phyloP scores from a whole-genome alignment of 2,329 filamentous ascomycete species.

The Basipetospora chlamydospora region DNA sequence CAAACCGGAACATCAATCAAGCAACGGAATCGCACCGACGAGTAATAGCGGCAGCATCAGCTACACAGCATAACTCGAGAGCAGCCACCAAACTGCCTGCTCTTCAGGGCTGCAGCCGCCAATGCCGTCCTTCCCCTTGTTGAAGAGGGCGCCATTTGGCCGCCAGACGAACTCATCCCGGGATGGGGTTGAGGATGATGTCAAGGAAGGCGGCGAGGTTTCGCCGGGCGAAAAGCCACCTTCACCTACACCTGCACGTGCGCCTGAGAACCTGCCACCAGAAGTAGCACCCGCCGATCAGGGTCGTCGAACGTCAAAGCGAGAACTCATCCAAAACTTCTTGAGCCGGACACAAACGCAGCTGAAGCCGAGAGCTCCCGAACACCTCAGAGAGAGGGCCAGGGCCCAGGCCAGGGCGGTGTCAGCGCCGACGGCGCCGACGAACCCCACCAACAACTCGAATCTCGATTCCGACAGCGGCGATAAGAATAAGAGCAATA shows the following conservation, averaged over 20 bases:
- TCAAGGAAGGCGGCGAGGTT: neutral
- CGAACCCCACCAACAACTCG: neutral
- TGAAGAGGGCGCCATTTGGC: neutral
- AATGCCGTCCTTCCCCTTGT: slow-evolving; percentile 1
- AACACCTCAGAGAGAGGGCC: neutral
- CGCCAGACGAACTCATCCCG: neutral
- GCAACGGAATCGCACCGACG: too few species aligned
- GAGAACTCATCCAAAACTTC: neutral
- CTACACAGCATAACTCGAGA: too few species aligned
- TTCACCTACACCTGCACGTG: neutral
- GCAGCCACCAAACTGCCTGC: too few species aligned
- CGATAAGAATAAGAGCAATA: neutral
- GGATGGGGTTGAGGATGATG: neutral
- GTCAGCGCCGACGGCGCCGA: neutral
- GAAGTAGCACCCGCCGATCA: neutral
- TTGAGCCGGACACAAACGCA: neutral
- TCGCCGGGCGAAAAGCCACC: neutral
- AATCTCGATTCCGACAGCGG: too few species aligned
- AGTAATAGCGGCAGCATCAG: too few species aligned
- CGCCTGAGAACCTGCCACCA: neutral
- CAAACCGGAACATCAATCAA: too few species aligned
- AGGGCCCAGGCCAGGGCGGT: neutral
- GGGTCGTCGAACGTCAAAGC: neutral
- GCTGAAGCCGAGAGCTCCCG: too few species aligned
- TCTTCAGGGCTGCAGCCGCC: too few species aligned